Base-by-base conservation (phyloP, 2,329 filamentous ascomycete species). In the Xylaria sp. region DNA sequence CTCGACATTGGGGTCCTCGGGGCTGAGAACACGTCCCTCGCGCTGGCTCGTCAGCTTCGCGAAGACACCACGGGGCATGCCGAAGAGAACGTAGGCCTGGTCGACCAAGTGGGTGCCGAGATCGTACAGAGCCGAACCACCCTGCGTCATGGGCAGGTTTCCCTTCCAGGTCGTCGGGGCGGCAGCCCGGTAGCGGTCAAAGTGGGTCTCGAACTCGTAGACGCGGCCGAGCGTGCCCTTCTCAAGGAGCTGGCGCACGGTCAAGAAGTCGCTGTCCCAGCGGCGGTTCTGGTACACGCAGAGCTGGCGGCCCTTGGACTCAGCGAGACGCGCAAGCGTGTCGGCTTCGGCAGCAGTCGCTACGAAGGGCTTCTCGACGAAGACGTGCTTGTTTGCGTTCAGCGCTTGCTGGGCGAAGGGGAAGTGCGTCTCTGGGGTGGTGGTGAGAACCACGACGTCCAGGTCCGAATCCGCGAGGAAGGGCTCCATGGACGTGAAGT, bases 351-450 rank as follows among this genome's bases (percentile, higher is more conserved):
- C 78, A 1, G 82, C 78, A 1, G 86, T 89, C 18, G 89, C 87
- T 10, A 90, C 88, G 71, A 93, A 93, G 2, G 90, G 90, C 78
- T 93, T 93, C 77, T 93, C 90, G 53, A 89, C 87, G 55, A 93
- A 78, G 30, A 92, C 87, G 72, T 93, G 87, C 77, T 92, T 92
- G 67, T 87, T 86, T 8, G 82, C 78, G 70, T 87, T 79, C 52
- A 93, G 78, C 0, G 87, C 86, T 55, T 82, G 73, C 72, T 85
- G 85, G 42, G 84, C 78, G 66, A 92, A 78, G 13, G 78, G 72
- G 70, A 85, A 89, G 76, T 93, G 90, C 9, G 84, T 86, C 63
- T 87, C 80, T 0, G 90, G 90, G 0, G 88, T 84, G 0, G 88
- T 91, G 55, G 85, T 86, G 62, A 94, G 75, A 66, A 91, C 79